phyloP scores from a whole-genome alignment of 345 rosid genomes.

The Rubroshorea leprosula region DNA sequence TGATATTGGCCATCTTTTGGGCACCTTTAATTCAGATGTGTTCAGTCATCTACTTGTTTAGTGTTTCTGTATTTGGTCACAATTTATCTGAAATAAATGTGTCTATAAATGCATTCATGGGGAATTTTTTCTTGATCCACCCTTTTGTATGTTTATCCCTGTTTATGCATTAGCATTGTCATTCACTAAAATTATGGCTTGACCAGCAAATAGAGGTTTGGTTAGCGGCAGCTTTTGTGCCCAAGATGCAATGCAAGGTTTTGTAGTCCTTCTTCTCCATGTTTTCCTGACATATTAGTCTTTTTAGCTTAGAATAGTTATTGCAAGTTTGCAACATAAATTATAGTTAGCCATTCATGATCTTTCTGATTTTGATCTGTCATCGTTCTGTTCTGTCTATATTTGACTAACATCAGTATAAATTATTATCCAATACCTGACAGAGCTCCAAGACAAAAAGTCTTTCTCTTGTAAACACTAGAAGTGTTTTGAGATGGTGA shows the following conservation, averaged over 20 bases:
- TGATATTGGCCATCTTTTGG: neutral
- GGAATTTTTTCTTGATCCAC: neutral
- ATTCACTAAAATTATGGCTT: neutral
- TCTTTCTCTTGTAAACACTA: neutral
- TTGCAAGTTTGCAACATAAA: neutral
- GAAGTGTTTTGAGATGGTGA: neutral
- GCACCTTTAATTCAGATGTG: no score
- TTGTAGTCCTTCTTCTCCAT: neutral
- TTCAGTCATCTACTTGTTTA: constrained; percentile 1
- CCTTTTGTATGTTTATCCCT: neutral
- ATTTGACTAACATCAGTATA: neutral
- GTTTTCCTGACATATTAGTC: neutral
- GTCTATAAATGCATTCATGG: neutral
- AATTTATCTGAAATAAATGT: no score
- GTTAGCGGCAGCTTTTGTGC: neutral
- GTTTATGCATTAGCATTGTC: neutral
- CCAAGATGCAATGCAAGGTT: neutral
- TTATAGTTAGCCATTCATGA: neutral
- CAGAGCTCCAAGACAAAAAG: neutral
- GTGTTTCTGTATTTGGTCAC: neutral
- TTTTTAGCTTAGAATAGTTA: neutral
- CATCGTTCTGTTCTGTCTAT: neutral
- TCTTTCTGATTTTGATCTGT: neutral
- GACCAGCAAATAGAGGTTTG: neutral
- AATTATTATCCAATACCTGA: neutral